These are phyloP conservation scores for Penicillium occitanis DNA, from an alignment of 2,329 filamentous ascomycete genomes.

Conservation along the genomic window DNA sequence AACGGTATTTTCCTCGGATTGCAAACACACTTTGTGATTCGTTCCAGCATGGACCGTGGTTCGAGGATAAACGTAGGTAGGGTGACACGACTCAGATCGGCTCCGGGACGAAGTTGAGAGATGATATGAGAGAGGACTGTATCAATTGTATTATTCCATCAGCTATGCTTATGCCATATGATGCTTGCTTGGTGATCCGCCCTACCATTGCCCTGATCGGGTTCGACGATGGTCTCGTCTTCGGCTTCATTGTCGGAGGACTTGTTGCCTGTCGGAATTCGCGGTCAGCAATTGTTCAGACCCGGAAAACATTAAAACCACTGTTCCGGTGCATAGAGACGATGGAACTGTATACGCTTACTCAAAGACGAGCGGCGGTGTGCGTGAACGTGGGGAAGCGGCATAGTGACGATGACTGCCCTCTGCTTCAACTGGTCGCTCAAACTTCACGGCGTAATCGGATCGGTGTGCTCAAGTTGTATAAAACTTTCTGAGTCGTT, in stretches of 20 bases:
- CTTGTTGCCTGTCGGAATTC: conserved; percentile 42
- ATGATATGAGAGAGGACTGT: conserved; percentile 95
- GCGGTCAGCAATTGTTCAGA: background rate
- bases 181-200: background rate
- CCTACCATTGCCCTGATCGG: conserved; percentile 91
- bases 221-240: conserved; percentile 80
- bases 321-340: background rate
- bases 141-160: background rate
- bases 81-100: conserved; percentile 90
- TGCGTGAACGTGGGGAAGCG: conserved; percentile 36
- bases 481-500: background rate
- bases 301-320: background rate
- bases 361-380: conserved; percentile 41
- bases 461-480: background rate
- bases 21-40: conserved; percentile 87
- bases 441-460: background rate
- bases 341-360: conserved; percentile 27
- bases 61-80: conserved; percentile 97
- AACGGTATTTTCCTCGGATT: background rate
- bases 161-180: conserved; percentile 4
- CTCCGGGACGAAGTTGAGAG: conserved; percentile 90
- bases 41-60: conserved; percentile 94
- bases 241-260: conserved; percentile 65
- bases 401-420: conserved; percentile 29
- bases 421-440: background rate